Evolutionary conservation across 1,284 basidiomycete genomes (phyloP), one percentile per base, ranked within the genome.

Genomic region (Schizophyllum amplum): DNA sequence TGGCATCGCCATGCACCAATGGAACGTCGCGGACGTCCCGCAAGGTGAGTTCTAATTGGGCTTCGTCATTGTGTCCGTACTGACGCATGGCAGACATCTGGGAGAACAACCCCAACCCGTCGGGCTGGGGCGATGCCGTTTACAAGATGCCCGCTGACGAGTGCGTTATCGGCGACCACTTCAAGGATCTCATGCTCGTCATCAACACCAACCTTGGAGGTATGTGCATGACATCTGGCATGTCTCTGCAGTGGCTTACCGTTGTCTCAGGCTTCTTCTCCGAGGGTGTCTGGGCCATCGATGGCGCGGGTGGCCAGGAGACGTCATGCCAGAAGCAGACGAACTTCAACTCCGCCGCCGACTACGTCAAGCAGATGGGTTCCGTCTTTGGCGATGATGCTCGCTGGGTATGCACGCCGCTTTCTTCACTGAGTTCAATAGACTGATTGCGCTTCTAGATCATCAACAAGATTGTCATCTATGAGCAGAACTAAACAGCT

Each of bases 191-290:
- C 64, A 75, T 74, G 56, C 74, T 77, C 57, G 80, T 84, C 66
- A 77, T 82, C 59, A 76, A 81, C 66, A 82, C 79, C 51, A 80
- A 80, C 22, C 71, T 83, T 53, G 84, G 82, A 61, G 86, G 86
- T 53, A 80, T 4, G 48, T 50, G n/a, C 24, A n/a, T 11, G 24
- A 9, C 22, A 22, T 20, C 20, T 50, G 15, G 9, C 2, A 4
- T 5, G 4, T 50, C 48, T n/a, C 13, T 24, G 20, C 24, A 50
- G 47, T 20, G 5, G 7, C n/a, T 49, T 6, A 49, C 22, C 6
- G n/a, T 49, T 49, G 6, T 6, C 22, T 49, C 47, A 50, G 48
- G 48, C 21, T 50, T 83, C 60, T 88, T 84, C 83, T 83, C 83
- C 20, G 79, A 80, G 56, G 72, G 73, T 24, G 76, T 78, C 15